A percentile compares a stretch with the other conserved stretches of the same genome.
Evolutionary conservation across 805 yeast species (phyloP).

Genomic region (Wickerhamomyces xylosicus): DNA sequence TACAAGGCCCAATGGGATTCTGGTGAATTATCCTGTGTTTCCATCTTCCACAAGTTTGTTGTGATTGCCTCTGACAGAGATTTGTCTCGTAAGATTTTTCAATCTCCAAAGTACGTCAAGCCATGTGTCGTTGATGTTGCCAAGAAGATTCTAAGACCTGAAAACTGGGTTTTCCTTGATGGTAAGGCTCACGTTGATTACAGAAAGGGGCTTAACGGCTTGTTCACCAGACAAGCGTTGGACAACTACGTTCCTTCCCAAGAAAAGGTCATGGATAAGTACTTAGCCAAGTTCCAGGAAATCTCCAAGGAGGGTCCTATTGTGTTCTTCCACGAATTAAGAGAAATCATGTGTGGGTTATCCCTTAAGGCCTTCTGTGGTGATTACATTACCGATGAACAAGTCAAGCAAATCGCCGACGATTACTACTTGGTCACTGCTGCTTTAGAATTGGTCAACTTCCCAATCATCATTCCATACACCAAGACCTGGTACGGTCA

Average conservation of each 20-base stretch:
- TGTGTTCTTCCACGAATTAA: constrained; percentile 83
- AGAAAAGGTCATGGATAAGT: constrained; percentile 77
- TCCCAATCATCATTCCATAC: constrained; percentile 92
- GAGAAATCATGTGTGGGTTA: constrained; percentile 93
- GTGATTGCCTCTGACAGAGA: constrained; percentile 88
- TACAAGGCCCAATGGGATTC: constrained; percentile 90
- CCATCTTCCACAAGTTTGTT: constrained; percentile 95
- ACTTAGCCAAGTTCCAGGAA: constrained; percentile 56
- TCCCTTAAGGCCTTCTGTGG: constrained; percentile 94
- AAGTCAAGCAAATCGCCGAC: constrained; percentile 81
- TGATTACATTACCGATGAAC: constrained; percentile 84
- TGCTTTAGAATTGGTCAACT: constrained; percentile 93
- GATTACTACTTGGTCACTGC: constrained; percentile 89
- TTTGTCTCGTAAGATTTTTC: constrained; percentile 76
- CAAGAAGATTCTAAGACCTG: constrained; percentile 81
- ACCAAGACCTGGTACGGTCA: constrained; percentile 98
- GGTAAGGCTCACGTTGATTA: constrained; percentile 94
- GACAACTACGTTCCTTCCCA: constrained; percentile 75
- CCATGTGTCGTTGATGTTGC: constrained; percentile 99
- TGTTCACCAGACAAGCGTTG: constrained; percentile 78
- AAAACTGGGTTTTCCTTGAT: constrained; percentile 96
- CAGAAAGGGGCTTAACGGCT: constrained; percentile 80
- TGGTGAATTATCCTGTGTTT: constrained; percentile 92
- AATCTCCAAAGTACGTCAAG: constrained; percentile 79
- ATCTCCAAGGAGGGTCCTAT: constrained; percentile 52